Conservation (phyloP, 2,329 filamentous ascomycete species). For the Ophiostoma australiae region DNA sequence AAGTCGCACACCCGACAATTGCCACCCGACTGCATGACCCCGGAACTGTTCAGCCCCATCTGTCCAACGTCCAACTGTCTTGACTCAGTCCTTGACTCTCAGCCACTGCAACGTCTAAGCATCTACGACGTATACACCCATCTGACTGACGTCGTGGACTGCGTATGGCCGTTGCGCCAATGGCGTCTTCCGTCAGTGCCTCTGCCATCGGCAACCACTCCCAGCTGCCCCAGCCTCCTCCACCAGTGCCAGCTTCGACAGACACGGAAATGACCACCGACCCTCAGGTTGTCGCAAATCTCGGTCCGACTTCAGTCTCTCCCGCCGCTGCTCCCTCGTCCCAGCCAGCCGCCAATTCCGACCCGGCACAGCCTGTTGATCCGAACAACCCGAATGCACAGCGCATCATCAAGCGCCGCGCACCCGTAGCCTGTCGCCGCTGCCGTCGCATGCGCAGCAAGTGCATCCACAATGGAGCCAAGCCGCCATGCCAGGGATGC, state of each 20-base stretch:
- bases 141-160: neutral
- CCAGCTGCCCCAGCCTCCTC: neutral
- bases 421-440: conserved; percentile 29
- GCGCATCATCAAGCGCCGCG: conserved; percentile 28
- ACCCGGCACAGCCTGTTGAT: neutral
- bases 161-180: conserved; percentile 10
- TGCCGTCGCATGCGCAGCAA: conserved; percentile 31
- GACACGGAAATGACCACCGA: conserved; percentile 1
- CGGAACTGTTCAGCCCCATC: neutral
- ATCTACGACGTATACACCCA: neutral
- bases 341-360: neutral
- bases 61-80: neutral
- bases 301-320: neutral
- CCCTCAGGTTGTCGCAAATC: neutral
- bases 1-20: neutral
- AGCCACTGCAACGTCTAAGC: neutral
- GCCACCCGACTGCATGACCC: neutral
- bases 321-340: neutral
- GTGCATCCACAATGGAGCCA: conserved; percentile 27
- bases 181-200: neutral
- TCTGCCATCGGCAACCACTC: conserved; percentile 6
- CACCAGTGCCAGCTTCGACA: neutral
- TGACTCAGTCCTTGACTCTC: neutral
- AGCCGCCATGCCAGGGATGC: conserved; percentile 45
- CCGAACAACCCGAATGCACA: conserved; percentile 12